Evolutionary conservation across 352 stramenopile genomes (phyloP), one percentile per base, ranked within the genome.

Genomic region (Globisporangium echinulatum): DNA sequence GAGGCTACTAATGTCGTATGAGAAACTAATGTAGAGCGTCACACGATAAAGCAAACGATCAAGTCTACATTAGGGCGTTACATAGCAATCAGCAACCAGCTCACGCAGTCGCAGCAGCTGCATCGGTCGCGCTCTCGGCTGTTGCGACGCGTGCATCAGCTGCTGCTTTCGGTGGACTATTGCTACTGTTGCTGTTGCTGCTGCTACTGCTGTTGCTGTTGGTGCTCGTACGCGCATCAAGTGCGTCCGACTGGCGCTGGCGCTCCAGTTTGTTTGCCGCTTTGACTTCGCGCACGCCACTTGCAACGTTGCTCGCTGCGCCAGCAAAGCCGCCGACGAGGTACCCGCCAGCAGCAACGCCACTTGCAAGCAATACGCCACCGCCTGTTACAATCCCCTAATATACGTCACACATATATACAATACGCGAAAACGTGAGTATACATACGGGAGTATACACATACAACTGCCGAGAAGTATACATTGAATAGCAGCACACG

Each of bases 251-350:
- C 50, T 74, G 65, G 9, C 70, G 74, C 44, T 70, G 66, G 42
- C 88, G 66, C 44, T 90, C 89, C 47, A 88, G 47, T 54, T 82
- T 84, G 62, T 90, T 92, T 38, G 79, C 79, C 17, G 82, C 82
- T 64, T 95, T 85, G 14, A 95, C 80, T 65, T 95, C 85, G 38
- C 72, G 76, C 48, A 95, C 72, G 48, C 85, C 85, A 50, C 82
- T 92, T 4, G 83, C 79, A 52, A 95, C 79, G 63, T 95, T 95
- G 25, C 73, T 85, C 6, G 83, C 81, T 14, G 85, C 85, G 39
- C 85, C 85, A 52, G 85, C 85, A 62, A 95, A 85, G 11, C 85
- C 85, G 48, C 85, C 85, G 13, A 95, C 84, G 13, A 93, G 64
- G 52, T 90, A 93, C 19, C 81, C 81, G 50, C 84, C 80, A 11